Percentiles rank a stretch among this genome's conserved stretches.
These are phyloP conservation scores for Helotiales sp. DNA, from an alignment of 2,329 filamentous ascomycete genomes.

Conservation along the genomic window DNA sequence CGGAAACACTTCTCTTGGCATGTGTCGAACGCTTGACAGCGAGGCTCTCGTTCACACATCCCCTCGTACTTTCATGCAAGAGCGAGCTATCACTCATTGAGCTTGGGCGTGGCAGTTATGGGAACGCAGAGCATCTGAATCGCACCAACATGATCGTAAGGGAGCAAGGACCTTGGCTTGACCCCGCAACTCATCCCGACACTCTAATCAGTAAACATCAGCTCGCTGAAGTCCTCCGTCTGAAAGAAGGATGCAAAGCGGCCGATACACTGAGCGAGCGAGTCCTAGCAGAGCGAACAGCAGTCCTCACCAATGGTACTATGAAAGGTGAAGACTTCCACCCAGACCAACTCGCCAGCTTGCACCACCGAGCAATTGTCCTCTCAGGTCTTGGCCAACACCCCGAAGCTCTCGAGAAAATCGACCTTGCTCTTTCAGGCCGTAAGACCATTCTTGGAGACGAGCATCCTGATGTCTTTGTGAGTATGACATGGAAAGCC, in stretches of 20 bases:
- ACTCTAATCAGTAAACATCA: conserved; percentile 30
- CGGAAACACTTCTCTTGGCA: conserved; percentile 21
- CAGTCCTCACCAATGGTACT: conserved; percentile 25
- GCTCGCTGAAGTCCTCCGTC: conserved; percentile 23
- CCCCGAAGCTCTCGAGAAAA: conserved; percentile 22
- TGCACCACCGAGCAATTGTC: conserved; percentile 28
- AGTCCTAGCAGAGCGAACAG: conserved; percentile 22
- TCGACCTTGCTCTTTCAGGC: conserved; percentile 22
- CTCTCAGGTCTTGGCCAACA: conserved; percentile 28
- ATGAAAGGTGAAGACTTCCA: conserved; percentile 26
- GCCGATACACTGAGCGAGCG: conserved; percentile 27
- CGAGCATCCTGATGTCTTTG: conserved; percentile 25
- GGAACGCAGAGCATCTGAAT: conserved; percentile 26
- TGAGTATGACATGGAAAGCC: conserved; percentile 29
- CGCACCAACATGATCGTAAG: conserved; percentile 17
- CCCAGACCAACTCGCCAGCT: conserved; percentile 28
- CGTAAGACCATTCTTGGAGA: conserved; percentile 22
- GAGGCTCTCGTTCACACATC: conserved; percentile 23
- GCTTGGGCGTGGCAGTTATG: conserved; percentile 27
- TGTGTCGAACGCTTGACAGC: conserved; percentile 20
- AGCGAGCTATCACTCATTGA: conserved; percentile 27
- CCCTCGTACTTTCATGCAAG: conserved; percentile 23
- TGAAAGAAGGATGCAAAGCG: conserved; percentile 25
- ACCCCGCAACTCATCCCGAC: conserved; percentile 27
- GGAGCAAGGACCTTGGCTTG: conserved; percentile 26